Base-by-base conservation (phyloP, 257 asterid genomes). In the Striga asiatica region DNA sequence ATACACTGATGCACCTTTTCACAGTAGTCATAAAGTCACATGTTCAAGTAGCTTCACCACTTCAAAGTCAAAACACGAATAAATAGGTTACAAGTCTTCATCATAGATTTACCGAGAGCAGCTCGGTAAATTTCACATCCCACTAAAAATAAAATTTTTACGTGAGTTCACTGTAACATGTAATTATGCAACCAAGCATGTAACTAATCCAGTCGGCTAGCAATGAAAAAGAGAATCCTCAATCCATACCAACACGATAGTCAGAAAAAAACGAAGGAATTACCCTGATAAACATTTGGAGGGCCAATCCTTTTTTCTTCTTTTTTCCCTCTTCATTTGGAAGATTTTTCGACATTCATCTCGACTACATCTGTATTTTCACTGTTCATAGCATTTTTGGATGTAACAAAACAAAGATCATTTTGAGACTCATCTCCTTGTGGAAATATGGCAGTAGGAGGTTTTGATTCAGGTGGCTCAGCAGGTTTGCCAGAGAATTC, bases 401-500 rank as follows among this genome's bases (percentile, higher is more conserved):
- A 51, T 23, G 72, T 27, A 66, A 63, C 57, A 9, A 73, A 48
- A 65, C 67, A 38, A 28, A 64, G 68, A 25, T 47, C 55, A 12
- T 48, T 71, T 50, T 58, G 50, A 63, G 74, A 39, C 52, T 54
- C 62, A 56, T 56, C 50, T 35, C 62, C 74, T 35, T 73, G 71
- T 23, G 75, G 45, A 53, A 67, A 64, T 27, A 71, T 21, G 20
- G n/a, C n/a, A n/a, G 47, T 3, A 17, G 46, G 46, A 46, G 70
- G 31, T 60, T 77, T 54, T 18, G 78, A 67, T 66, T 70, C 73
- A 8, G 86, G 75, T 25, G 67, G 56, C 65, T 76, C 88, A 28
- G 62, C 47, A 54, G 64, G 70, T 63, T 75, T 84, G 66, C 79
- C 86, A 6, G 85, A 48, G 24, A 61, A 60, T 45, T 77, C 87